Conservation (phyloP, 2,329 filamentous ascomycete genomes). For the Xylaria sp. region DNA sequence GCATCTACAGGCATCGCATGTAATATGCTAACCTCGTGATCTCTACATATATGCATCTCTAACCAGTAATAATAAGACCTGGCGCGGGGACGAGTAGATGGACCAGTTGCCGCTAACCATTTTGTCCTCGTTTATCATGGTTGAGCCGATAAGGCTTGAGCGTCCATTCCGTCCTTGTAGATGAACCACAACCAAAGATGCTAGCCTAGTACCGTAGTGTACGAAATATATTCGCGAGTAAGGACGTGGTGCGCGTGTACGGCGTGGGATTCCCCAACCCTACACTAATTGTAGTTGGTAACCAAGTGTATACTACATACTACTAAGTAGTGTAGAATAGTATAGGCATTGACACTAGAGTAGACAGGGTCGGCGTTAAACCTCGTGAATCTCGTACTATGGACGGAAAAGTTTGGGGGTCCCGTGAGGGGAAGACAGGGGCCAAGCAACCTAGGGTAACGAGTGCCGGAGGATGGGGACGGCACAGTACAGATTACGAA, state of each 20-base stretch:
- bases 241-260: too few species aligned
- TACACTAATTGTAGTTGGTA: too few species aligned
- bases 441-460: slow-evolving; percentile 13
- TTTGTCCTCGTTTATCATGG: too few species aligned
- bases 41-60: neutral
- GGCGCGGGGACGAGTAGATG: neutral
- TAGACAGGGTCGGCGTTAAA: neutral
- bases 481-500: neutral
- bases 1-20: too few species aligned
- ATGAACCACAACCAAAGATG: too few species aligned
- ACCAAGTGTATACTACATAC: too few species aligned
- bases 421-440: slow-evolving; percentile 28
- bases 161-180: too few species aligned
- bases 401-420: neutral
- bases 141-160: too few species aligned
- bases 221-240: too few species aligned
- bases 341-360: neutral
- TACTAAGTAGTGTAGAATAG: too few species aligned
- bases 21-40: neutral
- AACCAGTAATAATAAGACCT: neutral
- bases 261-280: too few species aligned
- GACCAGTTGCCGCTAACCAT: neutral
- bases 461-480: slow-evolving; percentile 1
- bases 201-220: too few species aligned
- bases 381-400: neutral